Base-by-base conservation (phyloP, 2,329 filamentous ascomycete genomes). In the Drechmeria coniospora region DNA sequence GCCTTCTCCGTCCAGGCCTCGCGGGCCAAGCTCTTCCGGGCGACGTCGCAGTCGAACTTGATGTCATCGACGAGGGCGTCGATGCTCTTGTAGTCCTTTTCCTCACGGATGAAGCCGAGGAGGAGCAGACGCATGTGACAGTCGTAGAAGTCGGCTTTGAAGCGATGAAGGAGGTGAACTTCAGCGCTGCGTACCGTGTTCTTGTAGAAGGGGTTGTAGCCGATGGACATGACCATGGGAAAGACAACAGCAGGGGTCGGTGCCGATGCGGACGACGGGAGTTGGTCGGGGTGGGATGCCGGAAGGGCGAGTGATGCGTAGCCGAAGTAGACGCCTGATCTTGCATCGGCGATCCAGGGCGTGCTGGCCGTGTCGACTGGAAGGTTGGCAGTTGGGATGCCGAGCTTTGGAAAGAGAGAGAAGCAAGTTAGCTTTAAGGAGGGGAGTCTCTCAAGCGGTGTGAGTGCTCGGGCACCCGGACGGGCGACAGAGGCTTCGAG, bases 181-280 rank as follows among this genome's bases (percentile, higher is more conserved):
- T 93, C 84, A 47, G 90, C 84, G 36, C 72, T 82, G 36, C 82
- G 75, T 25, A 81, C 73, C 4, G 68, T 75, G 63, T 98, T 95
- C 51, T 86, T 84, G 67, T 93, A 98, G 57, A 86, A 95, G 0
- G 90, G 90, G 55, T 95, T 98, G 68, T 86, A 95, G 24, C 90
- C 90, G 39, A 94, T 87, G 35, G 74, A 82, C 76, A 94, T 80
- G 39, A 92, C 84, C 68, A 92, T 90, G 1, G 82, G 82, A 53
- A 77, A 82, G 31, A 90, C 61, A 32, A 39, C 31, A 37, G 52
- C 49, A 11, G 20, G 5, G 10, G 20, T 21, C 20, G 21, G 25
- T 15, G 24, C 25, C n/a, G 4, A 11, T 10, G 20, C 12, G 9
- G 5, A 35, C 16, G 20, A 11, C 20, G 20, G 10, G 9, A 34